A percentile compares a stretch with the other conserved stretches of the same genome.
phyloP scores from a whole-genome alignment of 495 filamentous ascomycete genomes.

The Hypoxylon cercidicola region DNA sequence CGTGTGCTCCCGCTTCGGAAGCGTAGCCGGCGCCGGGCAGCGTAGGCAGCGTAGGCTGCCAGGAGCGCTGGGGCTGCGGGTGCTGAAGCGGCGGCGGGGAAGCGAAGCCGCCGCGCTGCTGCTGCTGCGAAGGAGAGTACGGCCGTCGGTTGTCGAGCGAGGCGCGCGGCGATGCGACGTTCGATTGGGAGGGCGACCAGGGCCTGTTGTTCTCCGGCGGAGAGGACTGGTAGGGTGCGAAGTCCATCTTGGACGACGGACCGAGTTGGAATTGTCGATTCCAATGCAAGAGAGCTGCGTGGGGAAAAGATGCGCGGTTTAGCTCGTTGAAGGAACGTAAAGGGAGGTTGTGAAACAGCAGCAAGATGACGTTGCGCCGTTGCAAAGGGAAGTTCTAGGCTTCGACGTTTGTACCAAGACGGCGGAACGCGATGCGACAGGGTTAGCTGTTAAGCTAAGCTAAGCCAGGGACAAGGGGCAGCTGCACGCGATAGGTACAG shows the following conservation, averaged over 20 bases:
- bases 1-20: slow-evolving; percentile 43
- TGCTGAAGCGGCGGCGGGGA: slow-evolving; percentile 61
- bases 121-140: slow-evolving; percentile 57
- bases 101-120: slow-evolving; percentile 46
- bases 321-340: not conserved
- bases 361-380: slow-evolving; percentile 27
- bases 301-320: not conserved
- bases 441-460: slow-evolving; percentile 11
- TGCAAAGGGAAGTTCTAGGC: slow-evolving; percentile 9
- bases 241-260: slow-evolving; percentile 71
- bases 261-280: no score
- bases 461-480: slow-evolving; percentile 1
- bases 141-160: slow-evolving; percentile 56
- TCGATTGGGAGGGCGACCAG: slow-evolving; percentile 70
- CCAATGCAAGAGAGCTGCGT: no score
- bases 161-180: slow-evolving; percentile 63
- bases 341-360: not conserved
- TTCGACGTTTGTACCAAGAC: slow-evolving; percentile 14
- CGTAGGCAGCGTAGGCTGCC: slow-evolving; percentile 45
- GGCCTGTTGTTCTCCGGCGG: slow-evolving; percentile 80
- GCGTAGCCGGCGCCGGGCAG: slow-evolving; percentile 26
- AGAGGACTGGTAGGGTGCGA: slow-evolving; percentile 93
- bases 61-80: slow-evolving; percentile 61
- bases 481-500: slow-evolving; percentile 10
- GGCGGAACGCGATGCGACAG: slow-evolving; percentile 21